Percentiles rank a stretch among this genome's conserved stretches.
Conservation (phyloP, 345 rosid species). For the Microthlaspi erraticum region DNA sequence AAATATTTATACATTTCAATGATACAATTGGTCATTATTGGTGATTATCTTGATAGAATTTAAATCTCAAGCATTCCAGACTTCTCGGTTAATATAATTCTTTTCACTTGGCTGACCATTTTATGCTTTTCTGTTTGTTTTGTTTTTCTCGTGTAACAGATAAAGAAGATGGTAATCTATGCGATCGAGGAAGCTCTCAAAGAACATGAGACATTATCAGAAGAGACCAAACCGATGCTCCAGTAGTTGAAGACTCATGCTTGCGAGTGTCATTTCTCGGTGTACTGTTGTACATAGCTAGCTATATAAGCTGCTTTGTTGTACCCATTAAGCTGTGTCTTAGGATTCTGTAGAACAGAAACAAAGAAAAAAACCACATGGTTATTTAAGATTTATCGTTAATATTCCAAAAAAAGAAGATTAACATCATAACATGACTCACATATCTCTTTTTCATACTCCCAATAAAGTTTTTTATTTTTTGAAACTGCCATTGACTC, state of each 20-base stretch:
- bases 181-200: slow-evolving; percentile 54
- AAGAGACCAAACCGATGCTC: slow-evolving; percentile 6
- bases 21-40: background rate
- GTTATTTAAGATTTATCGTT: too few relatives aligned
- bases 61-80: background rate
- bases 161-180: slow-evolving; percentile 80
- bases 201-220: slow-evolving; percentile 21
- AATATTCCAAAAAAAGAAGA: too few relatives aligned
- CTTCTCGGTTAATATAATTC: background rate
- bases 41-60: background rate
- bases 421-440: too few relatives aligned
- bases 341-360: background rate
- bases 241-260: background rate
- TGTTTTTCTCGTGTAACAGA: slow-evolving; percentile 48
- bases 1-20: background rate
- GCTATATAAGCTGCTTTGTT: background rate
- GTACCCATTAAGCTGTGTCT: slow-evolving; percentile 4
- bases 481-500: too few relatives aligned
- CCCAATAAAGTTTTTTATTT: too few relatives aligned
- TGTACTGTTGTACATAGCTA: background rate
- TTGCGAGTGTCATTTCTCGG: background rate
- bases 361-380: background rate
- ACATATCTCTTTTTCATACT: too few relatives aligned
- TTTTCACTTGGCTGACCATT: background rate
- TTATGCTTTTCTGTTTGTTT: background rate